phyloP scores from a whole-genome alignment of 2,329 filamentous ascomycete species.

The Phialophora macrospora region DNA sequence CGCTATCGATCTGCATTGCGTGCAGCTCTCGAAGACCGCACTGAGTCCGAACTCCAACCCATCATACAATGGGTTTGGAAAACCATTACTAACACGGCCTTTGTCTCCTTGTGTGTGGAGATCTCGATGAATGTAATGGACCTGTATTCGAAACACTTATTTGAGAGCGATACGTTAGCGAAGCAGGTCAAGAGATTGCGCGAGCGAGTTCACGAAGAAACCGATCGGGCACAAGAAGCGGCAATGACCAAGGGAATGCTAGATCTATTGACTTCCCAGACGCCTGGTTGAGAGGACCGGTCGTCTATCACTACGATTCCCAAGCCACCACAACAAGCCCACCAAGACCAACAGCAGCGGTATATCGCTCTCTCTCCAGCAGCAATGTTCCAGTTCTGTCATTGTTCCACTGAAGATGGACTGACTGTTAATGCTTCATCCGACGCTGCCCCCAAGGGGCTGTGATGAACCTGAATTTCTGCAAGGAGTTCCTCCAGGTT shows the following conservation, averaged over 20 bases:
- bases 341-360: background rate
- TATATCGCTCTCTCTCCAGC: background rate
- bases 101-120: constrained; percentile 81
- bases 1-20: constrained; percentile 85
- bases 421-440: background rate
- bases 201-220: constrained; percentile 72
- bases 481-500: background rate
- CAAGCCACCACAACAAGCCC: background rate
- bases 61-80: constrained; percentile 81
- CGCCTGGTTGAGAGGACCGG: constrained; percentile 12
- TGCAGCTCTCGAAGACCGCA: constrained; percentile 76
- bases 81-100: constrained; percentile 76
- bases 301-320: background rate
- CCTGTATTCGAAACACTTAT: constrained; percentile 80
- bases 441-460: background rate
- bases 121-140: constrained; percentile 82
- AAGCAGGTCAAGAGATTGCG: constrained; percentile 71
- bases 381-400: background rate
- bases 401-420: background rate
- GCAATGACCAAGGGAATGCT: constrained; percentile 86
- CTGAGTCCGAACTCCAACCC: constrained; percentile 80
- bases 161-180: constrained; percentile 73
- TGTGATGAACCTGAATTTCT: background rate
- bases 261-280: constrained; percentile 59
- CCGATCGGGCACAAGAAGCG: constrained; percentile 82